Conservation (phyloP, 192 early-diverging fungal genomes). For the Linnemannia hyalina region DNA sequence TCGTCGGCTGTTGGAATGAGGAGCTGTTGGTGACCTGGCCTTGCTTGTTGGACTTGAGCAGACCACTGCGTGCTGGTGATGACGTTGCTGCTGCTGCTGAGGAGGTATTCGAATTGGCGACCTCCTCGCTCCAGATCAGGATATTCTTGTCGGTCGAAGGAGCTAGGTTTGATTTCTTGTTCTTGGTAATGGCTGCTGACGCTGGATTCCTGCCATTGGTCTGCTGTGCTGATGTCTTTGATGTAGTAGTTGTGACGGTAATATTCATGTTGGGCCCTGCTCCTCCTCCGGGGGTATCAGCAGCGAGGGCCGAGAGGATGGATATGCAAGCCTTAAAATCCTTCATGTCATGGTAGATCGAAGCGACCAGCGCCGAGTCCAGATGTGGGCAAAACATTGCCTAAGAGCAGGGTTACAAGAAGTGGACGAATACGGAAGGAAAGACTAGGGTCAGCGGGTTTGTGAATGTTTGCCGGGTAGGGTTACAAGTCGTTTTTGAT, state of each 20-base stretch:
- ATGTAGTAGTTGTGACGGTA: neutral
- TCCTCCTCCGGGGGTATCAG: conserved; percentile 4
- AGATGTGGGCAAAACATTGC: conserved; percentile 56
- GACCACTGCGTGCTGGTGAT: conserved; percentile 6
- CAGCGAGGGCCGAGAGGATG: conserved; percentile 36
- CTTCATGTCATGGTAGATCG: conserved; percentile 37
- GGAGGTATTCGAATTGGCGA: conserved; percentile 30
- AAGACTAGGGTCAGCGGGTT: neutral
- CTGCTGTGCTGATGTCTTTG: conserved; percentile 5
- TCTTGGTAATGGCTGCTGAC: neutral
- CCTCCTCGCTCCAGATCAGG: conserved; percentile 45
- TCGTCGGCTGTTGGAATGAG: conserved; percentile 6
- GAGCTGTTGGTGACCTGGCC: conserved; percentile 23
- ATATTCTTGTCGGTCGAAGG: conserved; percentile 33
- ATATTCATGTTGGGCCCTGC: neutral
- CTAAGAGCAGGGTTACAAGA: neutral
- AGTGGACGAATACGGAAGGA: neutral
- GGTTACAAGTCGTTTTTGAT: too few relatives aligned
- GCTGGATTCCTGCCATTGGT: neutral
- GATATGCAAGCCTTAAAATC: conserved; percentile 45
- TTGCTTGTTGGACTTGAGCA: conserved; percentile 16
- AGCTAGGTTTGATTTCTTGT: neutral
- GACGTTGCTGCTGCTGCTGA: neutral
- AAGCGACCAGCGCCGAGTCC: conserved; percentile 53
- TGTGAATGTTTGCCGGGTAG: neutral